Evolutionary conservation across 1,139 yeast genomes (phyloP).

Genomic region (Suzukiozyma palmioleophila): DNA sequence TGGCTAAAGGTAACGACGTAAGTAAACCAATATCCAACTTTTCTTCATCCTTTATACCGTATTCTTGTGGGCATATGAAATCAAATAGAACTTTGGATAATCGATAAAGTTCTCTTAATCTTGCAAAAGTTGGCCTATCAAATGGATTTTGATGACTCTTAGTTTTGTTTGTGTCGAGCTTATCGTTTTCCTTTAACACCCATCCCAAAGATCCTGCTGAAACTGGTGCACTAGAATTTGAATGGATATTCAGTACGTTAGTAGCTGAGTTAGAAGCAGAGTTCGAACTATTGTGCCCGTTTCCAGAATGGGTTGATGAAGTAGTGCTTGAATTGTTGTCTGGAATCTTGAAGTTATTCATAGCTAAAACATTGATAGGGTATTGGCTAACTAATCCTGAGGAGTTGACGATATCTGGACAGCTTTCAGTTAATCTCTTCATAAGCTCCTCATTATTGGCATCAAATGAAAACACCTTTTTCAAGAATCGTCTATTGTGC

Average conservation of each 20-base stretch:
- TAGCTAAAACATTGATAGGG: slow-evolving; percentile 75
- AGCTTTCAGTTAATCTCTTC: slow-evolving; percentile 27
- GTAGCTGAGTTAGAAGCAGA: slow-evolving; percentile 24
- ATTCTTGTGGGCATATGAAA: slow-evolving; percentile 97
- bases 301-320: slow-evolving; percentile 9
- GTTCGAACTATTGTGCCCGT: slow-evolving; percentile 10
- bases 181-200: slow-evolving; percentile 55
- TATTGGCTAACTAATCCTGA: slow-evolving; percentile 68
- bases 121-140: slow-evolving; percentile 74
- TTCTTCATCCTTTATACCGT: slow-evolving; percentile 94
- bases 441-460: slow-evolving; percentile 46
- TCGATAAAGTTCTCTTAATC: slow-evolving; percentile 82
- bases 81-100: slow-evolving; percentile 92
- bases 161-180: slow-evolving; percentile 2
- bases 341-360: slow-evolving; percentile 67
- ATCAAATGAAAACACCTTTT: slow-evolving; percentile 75
- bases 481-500: slow-evolving; percentile 87
- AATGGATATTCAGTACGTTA: slow-evolving; percentile 22
- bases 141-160: slow-evolving; percentile 51
- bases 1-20: slow-evolving; percentile 91
- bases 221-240: slow-evolving; percentile 24
- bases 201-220: slow-evolving; percentile 73
- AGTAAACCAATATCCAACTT: slow-evolving; percentile 92
- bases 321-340: slow-evolving; percentile 13
- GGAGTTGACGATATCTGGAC: slow-evolving; percentile 55